Base-by-base conservation (phyloP, 2,329 filamentous ascomycete genomes). In the Pseudophaeomoniella oleicola region DNA sequence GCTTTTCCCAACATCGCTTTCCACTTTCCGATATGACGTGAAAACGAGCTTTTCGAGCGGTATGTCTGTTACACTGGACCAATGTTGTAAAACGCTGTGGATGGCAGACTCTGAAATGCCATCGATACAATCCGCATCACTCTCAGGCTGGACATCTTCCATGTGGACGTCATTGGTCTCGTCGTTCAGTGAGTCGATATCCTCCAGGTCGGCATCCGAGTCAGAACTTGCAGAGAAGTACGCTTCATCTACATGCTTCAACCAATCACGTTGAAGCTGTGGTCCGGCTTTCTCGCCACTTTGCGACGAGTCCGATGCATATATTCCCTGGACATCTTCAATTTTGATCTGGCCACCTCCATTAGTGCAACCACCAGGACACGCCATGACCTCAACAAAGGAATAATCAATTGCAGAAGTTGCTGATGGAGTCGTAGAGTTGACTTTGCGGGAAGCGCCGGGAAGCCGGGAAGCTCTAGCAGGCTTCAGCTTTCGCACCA, bases 321-420 rank as follows among this genome's bases (percentile, higher is more conserved):
- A 27, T n/a, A 42, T 46, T 34, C 56, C 52, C 30, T 51, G 47
- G 13, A 81, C 74, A 54, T 96, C 90, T 37, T 85, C 82, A 16
- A 84, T 74, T 53, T 94, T 94, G 54, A 98, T 78, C 63, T 98
- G 90, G 1, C 90, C 90, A 27, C 90, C 90, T 2, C 90, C 90
- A 50, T 98, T 98, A 37, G 90, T 98, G 62, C 90, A 98, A 3
- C 90, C 90, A n/a, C 90, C 90, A 0, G 90, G 90, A 57, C 90
- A 98, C 11, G 90, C 90, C 90, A 98, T 98, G 40, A 98, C 90
- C 60, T 98, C 90, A 17, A 96, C 82, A 58, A 93, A 96, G n/a
- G 81, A 72, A 55, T 87, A 87, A 22, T 94, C 84, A 16, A 50
- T 45, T 32, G 42, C 46, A 11, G 45, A 53, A 22, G 46, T 47